These are phyloP conservation scores for Plantago ovata DNA, from an alignment of 257 asterid species.

Conservation along the genomic window DNA sequence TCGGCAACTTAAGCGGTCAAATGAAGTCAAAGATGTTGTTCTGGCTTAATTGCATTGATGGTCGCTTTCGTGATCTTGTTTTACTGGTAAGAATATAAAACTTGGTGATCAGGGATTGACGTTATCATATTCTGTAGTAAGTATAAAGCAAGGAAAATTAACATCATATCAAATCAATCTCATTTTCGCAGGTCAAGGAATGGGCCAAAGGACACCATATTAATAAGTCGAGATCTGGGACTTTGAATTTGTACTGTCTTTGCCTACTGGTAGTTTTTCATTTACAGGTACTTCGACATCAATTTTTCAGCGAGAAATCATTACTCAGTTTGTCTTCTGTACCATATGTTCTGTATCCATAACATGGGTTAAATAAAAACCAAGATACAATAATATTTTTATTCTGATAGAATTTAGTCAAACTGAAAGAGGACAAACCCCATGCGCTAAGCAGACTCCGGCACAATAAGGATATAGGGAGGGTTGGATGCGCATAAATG, in stretches of 20 bases:
- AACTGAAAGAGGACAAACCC: too few relatives aligned
- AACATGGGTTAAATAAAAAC: background rate
- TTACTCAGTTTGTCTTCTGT: constrained; percentile 4
- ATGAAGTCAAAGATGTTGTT: constrained; percentile 85
- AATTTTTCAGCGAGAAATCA: constrained; percentile 11
- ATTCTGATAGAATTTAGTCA: too few relatives aligned
- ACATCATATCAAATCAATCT: constrained; percentile 20
- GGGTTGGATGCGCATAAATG: too few relatives aligned
- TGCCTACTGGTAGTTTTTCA: constrained; percentile 87
- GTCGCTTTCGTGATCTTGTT: constrained; percentile 81
- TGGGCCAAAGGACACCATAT: constrained; percentile 85
- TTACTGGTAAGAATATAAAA: constrained; percentile 64
- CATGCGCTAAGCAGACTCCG: too few relatives aligned
- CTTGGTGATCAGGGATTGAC: background rate
- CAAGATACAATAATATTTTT: background rate
- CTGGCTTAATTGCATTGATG: constrained; percentile 84
- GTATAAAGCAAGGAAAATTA: background rate
- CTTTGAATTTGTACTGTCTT: constrained; percentile 76
- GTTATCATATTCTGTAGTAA: too few relatives aligned
- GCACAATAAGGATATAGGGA: too few relatives aligned
- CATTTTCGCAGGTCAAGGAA: constrained; percentile 78
- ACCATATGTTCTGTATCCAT: constrained; percentile 5
- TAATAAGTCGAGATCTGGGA: constrained; percentile 79
- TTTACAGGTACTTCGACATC: constrained; percentile 65
- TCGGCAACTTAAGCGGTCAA: constrained; percentile 82